phyloP scores from a whole-genome alignment of 2,329 filamentous ascomycete genomes.

The Malbranchea zuffiana region DNA sequence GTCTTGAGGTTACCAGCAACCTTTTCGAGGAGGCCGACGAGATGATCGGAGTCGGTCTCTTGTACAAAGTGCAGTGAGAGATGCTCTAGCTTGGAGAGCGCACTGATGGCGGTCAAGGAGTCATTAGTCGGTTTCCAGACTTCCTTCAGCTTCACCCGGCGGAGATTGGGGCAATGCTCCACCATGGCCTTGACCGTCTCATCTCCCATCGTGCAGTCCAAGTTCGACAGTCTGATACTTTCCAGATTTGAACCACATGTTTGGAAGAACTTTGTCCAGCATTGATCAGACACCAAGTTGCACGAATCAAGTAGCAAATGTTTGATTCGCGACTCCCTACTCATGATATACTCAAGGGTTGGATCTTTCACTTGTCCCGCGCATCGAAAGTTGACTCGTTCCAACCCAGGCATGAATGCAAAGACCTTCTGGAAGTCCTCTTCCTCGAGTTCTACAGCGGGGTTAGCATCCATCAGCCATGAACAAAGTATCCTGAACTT shows the following conservation, averaged over 20 bases:
- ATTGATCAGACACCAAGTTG: conserved; percentile 66
- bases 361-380: conserved; percentile 86
- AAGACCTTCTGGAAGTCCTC: conserved; percentile 76
- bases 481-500: conserved; percentile 20
- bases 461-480: conserved; percentile 9
- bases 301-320: conserved; percentile 70
- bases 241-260: conserved; percentile 55
- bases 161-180: conserved; percentile 55
- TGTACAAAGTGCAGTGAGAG: conserved; percentile 59
- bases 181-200: conserved; percentile 53
- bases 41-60: conserved; percentile 38
- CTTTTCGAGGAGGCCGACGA: conserved; percentile 50
- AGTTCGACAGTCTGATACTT: conserved; percentile 66
- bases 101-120: conserved; percentile 54
- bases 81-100: conserved; percentile 56
- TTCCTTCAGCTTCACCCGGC: conserved; percentile 66
- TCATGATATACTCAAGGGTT: conserved; percentile 69
- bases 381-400: conserved; percentile 63
- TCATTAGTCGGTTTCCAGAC: conserved; percentile 62
- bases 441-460: conserved; percentile 50
- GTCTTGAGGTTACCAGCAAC: conserved; percentile 61
- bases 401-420: conserved; percentile 58
- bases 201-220: conserved; percentile 72
- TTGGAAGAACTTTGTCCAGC: conserved; percentile 61
- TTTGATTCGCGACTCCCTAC: conserved; percentile 57